A percentile compares a stretch with the other conserved stretches of the same genome.
Conservation (phyloP, 2,329 filamentous ascomycete species). For the Colletotrichum ledebouriae region DNA sequence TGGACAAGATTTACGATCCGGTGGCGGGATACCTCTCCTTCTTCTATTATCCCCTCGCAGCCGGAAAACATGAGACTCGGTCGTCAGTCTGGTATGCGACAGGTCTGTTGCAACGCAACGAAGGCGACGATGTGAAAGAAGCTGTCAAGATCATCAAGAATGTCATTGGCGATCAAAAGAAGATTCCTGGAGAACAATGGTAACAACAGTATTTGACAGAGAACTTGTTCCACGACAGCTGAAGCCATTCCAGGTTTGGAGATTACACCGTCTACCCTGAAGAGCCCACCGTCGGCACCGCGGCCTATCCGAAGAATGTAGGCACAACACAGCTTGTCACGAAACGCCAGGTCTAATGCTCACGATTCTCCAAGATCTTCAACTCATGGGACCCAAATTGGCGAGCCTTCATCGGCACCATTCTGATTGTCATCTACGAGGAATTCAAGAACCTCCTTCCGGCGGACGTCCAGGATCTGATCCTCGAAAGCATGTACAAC, state of each 20-base stretch:
- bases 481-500: conserved; percentile 67
- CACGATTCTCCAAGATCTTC: conserved; percentile 57
- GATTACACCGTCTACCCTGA: conserved; percentile 67
- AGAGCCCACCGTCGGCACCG: conserved; percentile 68
- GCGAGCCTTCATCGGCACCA: conserved; percentile 72
- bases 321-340: neutral
- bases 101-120: conserved; percentile 68
- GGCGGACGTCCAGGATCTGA: conserved; percentile 52
- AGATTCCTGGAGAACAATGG: conserved; percentile 57
- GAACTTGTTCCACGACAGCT: conserved; percentile 61
- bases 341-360: neutral
- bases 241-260: conserved; percentile 11
- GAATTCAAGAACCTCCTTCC: conserved; percentile 65
- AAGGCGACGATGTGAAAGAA: conserved; percentile 60
- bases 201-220: neutral
- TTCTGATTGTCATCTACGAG: conserved; percentile 70
- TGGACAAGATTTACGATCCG: conserved; percentile 68
- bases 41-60: conserved; percentile 55
- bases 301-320: conserved; percentile 56
- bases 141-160: conserved; percentile 67
- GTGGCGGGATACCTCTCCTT: conserved; percentile 60
- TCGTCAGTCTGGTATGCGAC: conserved; percentile 71
- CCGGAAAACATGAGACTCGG: conserved; percentile 68
- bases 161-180: conserved; percentile 66
- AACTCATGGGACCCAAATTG: conserved; percentile 74